phyloP scores from a whole-genome alignment of 805 yeast genomes.

The fission yeast (Schizosaccharomyces pombe) region DNA sequence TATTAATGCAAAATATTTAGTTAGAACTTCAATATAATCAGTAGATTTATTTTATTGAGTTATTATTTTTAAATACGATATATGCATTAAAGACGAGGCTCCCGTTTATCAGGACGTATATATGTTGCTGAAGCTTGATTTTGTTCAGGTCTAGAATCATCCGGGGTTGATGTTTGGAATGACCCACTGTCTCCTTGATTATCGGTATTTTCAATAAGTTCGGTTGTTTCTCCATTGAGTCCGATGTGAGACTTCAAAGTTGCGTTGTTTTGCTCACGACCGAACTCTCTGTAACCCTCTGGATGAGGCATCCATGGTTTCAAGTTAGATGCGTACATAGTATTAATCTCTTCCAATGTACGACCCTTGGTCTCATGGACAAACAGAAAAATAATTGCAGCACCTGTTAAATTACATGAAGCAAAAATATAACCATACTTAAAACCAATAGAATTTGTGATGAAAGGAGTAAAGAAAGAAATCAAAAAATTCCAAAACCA shows the following conservation, averaged over 20 bases:
- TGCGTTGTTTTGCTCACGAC: background rate
- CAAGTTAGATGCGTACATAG: conserved; percentile 16
- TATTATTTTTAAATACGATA: too few relatives aligned
- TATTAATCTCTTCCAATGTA: conserved; percentile 37
- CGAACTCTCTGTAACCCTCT: background rate
- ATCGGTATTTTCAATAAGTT: background rate
- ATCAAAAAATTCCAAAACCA: conserved; percentile 28
- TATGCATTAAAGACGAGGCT: too few relatives aligned
- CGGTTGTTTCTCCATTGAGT: background rate
- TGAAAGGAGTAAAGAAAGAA: conserved; percentile 47
- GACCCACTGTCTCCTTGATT: too few relatives aligned
- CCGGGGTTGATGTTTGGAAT: too few relatives aligned
- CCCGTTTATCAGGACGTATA: too few relatives aligned
- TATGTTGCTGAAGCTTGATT: too few relatives aligned
- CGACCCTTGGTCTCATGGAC: conserved; percentile 39
- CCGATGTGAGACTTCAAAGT: background rate
- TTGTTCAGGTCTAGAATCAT: too few relatives aligned
- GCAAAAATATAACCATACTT: conserved; percentile 38
- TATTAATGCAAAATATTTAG: too few relatives aligned
- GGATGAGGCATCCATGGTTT: conserved; percentile 4
- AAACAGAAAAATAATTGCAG: conserved; percentile 33
- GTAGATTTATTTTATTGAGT: too few relatives aligned
- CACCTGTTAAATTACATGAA: conserved; percentile 27
- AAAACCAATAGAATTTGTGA: conserved; percentile 38
- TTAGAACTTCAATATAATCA: too few relatives aligned